These are phyloP conservation scores for Rhizopogon vesiculosus DNA, from an alignment of 768 basidiomycete genomes.

Conservation along the genomic window DNA sequence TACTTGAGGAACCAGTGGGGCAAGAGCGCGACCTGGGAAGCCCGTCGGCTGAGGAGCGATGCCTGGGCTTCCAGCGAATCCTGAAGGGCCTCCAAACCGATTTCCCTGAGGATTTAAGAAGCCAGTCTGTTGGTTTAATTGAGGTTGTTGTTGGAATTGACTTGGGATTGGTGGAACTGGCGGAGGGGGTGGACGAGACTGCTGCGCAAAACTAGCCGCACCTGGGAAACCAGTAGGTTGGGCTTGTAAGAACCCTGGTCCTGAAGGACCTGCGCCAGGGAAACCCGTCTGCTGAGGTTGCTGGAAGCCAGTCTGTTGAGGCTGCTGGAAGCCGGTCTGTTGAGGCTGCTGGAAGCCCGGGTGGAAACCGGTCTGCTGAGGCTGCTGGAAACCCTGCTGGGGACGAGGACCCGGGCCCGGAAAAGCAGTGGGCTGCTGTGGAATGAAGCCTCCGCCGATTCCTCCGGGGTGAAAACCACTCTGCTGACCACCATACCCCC, in stretches of 20 bases:
- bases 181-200: conserved; percentile 44
- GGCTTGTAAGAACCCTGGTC: conserved; percentile 35
- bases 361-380: conserved; percentile 24
- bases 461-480: conserved; percentile 21
- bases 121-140: conserved; percentile 37
- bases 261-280: conserved; percentile 28
- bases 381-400: conserved; percentile 6
- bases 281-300: conserved; percentile 43
- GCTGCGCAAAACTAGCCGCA: conserved; percentile 27
- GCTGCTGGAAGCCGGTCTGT: conserved; percentile 56
- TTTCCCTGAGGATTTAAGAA: conserved; percentile 55
- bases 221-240: conserved; percentile 52
- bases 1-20: conserved; percentile 61
- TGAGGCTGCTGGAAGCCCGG: conserved; percentile 68
- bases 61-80: conserved; percentile 7
- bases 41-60: conserved; percentile 32
- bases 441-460: conserved; percentile 33
- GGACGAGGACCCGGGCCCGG: conserved; percentile 24
- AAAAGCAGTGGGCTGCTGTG: conserved; percentile 61
- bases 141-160: conserved; percentile 52
- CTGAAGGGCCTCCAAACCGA: conserved; percentile 32
- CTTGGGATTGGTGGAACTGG: conserved; percentile 62
- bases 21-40: conserved; percentile 38
- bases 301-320: conserved; percentile 42
- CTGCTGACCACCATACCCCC: conserved; percentile 57